Evolutionary conservation across 306 rosid species (phyloP), one percentile per base, ranked within the genome.

Genomic region (Oxytropis ochrocephala): DNA sequence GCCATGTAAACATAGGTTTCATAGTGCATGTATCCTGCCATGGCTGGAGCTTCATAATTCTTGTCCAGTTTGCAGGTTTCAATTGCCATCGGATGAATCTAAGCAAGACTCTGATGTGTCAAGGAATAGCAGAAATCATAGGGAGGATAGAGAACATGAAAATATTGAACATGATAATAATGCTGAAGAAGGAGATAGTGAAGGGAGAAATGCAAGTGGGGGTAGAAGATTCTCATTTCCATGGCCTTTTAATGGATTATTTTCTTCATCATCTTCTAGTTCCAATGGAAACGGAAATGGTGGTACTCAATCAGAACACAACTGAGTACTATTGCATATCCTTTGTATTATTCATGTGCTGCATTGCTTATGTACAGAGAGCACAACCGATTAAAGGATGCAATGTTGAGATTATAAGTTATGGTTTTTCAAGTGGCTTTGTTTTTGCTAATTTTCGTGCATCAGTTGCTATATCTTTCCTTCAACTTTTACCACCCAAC

Each of bases 1-100:
- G 95, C 96, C 96, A 11, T 90, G 96, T 55, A 90, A 79, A 83
- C 96, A 90, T 75, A 90, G 76, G 59, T 87, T 87, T 76, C 95
- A 90, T 64, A 64, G 59, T 13, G 86, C 61, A 11, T 91, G 97
- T 66, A 88, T 91, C 64, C 74, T 91, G 17, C 95, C 95, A 11
- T 90, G 96, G 96, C 78, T 90, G 62, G 95, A 87, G 67, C 91
- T 87, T 75, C 96, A 87, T 77, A 87, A 91, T 79, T 90, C 93
- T 24, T 90, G 96, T 71, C 95, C 96, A 8, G 91, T 87, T 55
- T 90, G 96, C 78, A 79, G 92, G 86, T 84, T 68, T 78, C 92
- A 85, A 64, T 65, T 91, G 81, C 89, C 86, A 33, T 52, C 70
- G 4, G 84, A 79, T 66, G 97, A 86, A 72, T 64, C 85, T 68